phyloP scores from a whole-genome alignment of 306 rosid genomes.

The Vigna trinervia region DNA sequence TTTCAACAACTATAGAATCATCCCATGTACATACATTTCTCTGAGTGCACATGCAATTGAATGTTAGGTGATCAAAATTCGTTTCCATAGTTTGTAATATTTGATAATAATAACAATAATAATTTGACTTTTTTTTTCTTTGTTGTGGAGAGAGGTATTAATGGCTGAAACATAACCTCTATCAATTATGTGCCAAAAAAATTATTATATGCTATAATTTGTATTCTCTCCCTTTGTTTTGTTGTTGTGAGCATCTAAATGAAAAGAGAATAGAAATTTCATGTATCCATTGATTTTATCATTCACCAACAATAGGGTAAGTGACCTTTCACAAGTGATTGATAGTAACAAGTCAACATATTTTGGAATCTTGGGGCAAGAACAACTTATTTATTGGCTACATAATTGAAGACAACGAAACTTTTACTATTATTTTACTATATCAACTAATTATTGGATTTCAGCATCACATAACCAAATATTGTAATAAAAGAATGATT shows the following conservation, averaged over 20 bases:
- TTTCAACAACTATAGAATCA: not conserved
- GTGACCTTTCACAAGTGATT: slow-evolving; percentile 33
- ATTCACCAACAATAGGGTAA: slow-evolving; percentile 18
- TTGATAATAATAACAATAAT: slow-evolving; percentile 13
- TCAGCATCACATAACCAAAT: slow-evolving; percentile 25
- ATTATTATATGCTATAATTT: not conserved
- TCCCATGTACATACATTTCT: not conserved
- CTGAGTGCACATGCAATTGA: slow-evolving; percentile 15
- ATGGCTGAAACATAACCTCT: slow-evolving; percentile 16
- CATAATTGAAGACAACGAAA: slow-evolving; percentile 38
- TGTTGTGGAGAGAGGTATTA: not conserved
- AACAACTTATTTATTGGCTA: slow-evolving; percentile 27
- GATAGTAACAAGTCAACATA: slow-evolving; percentile 37
- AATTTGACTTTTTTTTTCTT: not conserved
- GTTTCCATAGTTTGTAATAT: not conserved
- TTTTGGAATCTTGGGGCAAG: slow-evolving; percentile 5
- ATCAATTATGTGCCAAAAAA: slow-evolving; percentile 5
- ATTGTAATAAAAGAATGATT: not conserved
- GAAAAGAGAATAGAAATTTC: slow-evolving; percentile 18
- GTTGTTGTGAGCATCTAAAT: not conserved
- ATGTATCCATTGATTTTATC: slow-evolving; percentile 1
- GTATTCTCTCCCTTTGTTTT: slow-evolving; percentile 7
- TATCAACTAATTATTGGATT: slow-evolving; percentile 36
- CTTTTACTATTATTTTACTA: not conserved
- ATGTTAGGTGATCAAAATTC: slow-evolving; percentile 2